These are phyloP conservation scores for Boletales sp. DNA, from an alignment of 768 basidiomycete species.

Conservation along the genomic window DNA sequence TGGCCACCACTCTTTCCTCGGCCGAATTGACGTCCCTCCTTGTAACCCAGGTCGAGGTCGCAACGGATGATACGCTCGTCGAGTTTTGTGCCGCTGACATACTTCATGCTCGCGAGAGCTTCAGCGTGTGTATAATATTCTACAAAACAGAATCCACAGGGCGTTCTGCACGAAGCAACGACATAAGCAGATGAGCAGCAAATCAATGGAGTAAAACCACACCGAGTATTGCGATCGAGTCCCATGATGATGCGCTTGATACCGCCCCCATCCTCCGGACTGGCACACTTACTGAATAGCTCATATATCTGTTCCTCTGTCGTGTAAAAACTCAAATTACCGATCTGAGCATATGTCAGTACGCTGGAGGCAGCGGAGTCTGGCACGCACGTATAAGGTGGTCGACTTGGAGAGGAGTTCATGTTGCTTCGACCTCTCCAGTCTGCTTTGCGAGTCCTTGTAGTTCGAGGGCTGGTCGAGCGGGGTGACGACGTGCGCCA, in stretches of 20 bases:
- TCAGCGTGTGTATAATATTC: conserved; percentile 95
- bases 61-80: conserved; percentile 98
- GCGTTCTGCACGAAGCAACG: conserved; percentile 53
- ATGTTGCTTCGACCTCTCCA: conserved; percentile 76
- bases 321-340: conserved; percentile 91
- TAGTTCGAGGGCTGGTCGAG: conserved; percentile 97
- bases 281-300: conserved; percentile 86
- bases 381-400: conserved; percentile 79
- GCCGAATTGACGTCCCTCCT: conserved; percentile 95
- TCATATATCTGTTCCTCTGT: conserved; percentile 97
- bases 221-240: conserved; percentile 86
- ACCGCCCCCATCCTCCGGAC: conserved; percentile 81
- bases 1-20: conserved; percentile 97
- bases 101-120: conserved; percentile 88
- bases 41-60: conserved; percentile 95
- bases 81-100: conserved; percentile 96
- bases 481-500: conserved; percentile 82
- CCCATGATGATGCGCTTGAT: conserved; percentile 96
- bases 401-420: conserved; percentile 80
- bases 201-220: conserved; percentile 15
- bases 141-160: conserved; percentile 94
- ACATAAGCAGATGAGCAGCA: conserved; percentile 4
- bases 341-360: conserved; percentile 49
- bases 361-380: conserved; percentile 15
- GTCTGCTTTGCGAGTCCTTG: conserved; percentile 84